A percentile compares a stretch with the other conserved stretches of the same genome.
Evolutionary conservation across 2,329 filamentous ascomycete species (phyloP).

Genomic region (Paecilomyces variotii): DNA sequence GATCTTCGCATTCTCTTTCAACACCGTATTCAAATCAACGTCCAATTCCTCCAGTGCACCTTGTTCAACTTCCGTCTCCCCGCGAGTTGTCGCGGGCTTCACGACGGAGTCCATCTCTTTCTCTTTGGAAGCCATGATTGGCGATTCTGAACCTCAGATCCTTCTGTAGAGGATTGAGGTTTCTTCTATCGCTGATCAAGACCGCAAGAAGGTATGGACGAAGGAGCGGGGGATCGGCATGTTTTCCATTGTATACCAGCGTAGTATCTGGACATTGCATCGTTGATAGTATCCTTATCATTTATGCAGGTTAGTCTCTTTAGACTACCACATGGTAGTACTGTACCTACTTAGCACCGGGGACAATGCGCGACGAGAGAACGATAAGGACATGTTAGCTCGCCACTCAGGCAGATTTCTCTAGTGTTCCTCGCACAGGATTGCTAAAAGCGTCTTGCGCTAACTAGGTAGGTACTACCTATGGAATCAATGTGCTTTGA

Average conservation of each 20-base stretch:
- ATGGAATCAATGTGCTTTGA: background rate
- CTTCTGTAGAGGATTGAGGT: background rate
- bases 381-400: background rate
- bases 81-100: background rate
- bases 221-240: background rate
- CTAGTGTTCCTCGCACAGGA: background rate
- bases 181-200: background rate
- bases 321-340: background rate
- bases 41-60: conserved; percentile 5
- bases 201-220: background rate
- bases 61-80: conserved; percentile 2
- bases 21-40: conserved; percentile 4
- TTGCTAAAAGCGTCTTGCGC: background rate
- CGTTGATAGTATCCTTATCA: background rate
- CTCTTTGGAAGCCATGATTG: background rate
- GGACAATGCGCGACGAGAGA: background rate
- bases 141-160: background rate
- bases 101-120: background rate
- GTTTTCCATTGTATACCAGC: background rate
- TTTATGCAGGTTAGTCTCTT: background rate
- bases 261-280: background rate
- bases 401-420: background rate
- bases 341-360: background rate
- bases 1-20: conserved; percentile 4
- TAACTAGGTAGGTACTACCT: background rate